Conservation (phyloP, 2,329 filamentous ascomycete species). For the Trichoderma harzianum region DNA sequence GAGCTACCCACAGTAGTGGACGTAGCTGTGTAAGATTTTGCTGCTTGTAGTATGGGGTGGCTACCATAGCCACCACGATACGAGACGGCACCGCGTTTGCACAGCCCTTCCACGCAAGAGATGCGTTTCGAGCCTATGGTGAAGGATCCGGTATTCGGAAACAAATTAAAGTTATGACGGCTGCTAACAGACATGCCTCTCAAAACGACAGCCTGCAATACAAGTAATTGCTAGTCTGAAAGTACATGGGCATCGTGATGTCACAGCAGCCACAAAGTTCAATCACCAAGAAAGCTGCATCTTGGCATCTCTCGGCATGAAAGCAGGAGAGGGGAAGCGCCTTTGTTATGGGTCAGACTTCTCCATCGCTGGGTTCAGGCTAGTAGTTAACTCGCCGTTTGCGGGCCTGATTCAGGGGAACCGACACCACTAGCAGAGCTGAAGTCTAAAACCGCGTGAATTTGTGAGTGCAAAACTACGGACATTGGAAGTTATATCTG, state of each 20-base stretch:
- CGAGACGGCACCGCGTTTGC: neutral
- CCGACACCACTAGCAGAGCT: neutral
- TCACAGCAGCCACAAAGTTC: neutral
- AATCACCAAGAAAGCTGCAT: neutral
- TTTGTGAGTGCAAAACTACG: neutral
- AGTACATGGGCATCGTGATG: neutral
- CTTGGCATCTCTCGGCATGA: neutral
- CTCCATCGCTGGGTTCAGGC: neutral
- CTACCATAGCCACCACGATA: neutral
- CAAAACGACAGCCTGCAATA: neutral
- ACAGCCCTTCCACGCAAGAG: neutral
- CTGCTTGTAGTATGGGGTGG: neutral
- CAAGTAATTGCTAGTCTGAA: neutral
- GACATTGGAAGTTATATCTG: neutral
- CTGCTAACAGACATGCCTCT: neutral
- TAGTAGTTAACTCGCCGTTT: neutral
- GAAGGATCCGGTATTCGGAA: neutral
- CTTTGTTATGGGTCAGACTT: neutral
- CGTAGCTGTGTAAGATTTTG: neutral
- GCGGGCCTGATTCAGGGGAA: slow-evolving; percentile 9
- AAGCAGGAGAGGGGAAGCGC: neutral
- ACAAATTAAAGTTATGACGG: neutral
- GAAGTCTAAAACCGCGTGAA: neutral
- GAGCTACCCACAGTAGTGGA: neutral
- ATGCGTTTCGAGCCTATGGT: neutral